Percentiles rank a stretch among this genome's conserved stretches.
These are phyloP conservation scores for Sugiyamaella pinicola DNA, from an alignment of 1,139 yeast genomes.

Conservation along the genomic window DNA sequence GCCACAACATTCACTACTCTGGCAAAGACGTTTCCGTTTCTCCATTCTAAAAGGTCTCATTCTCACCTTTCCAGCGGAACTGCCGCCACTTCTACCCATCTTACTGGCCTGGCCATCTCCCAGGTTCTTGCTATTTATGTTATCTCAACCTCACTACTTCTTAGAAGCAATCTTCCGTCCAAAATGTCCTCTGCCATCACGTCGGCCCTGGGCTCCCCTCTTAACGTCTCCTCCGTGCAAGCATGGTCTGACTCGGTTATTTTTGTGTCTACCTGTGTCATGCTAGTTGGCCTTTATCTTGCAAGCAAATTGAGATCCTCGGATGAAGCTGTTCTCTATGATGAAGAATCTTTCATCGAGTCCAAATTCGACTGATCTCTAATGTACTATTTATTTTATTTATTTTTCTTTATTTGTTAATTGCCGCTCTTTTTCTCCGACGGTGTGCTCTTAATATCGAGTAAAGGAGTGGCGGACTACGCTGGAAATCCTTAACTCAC, in stretches of 20 bases:
- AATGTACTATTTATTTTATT: constrained; percentile 7
- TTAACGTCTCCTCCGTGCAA: constrained; percentile 66
- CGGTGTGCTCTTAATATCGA: not conserved
- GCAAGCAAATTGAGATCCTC: constrained; percentile 28
- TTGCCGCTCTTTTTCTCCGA: not conserved
- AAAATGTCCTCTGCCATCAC: constrained; percentile 58
- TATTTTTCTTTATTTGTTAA: not conserved
- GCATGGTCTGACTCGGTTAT: constrained; percentile 80
- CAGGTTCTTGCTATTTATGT: constrained; percentile 79
- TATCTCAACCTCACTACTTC: constrained; percentile 74
- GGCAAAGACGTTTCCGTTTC: constrained; percentile 37
- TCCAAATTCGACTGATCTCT: constrained; percentile 26
- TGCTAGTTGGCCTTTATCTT: constrained; percentile 49
- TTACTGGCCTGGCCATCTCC: constrained; percentile 54
- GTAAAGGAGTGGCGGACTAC: too few species aligned
- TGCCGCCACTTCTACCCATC: constrained; percentile 14
- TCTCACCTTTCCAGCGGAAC: constrained; percentile 1
- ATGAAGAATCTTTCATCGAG: constrained; percentile 37
- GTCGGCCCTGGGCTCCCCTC: constrained; percentile 49
- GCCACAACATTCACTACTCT: constrained; percentile 38
- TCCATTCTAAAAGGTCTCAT: constrained; percentile 4
- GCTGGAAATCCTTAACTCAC: too few species aligned
- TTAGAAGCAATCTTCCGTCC: constrained; percentile 72
- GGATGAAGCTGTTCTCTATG: constrained; percentile 28
- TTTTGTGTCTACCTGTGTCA: constrained; percentile 56